Evolutionary conservation across 257 asterid species (phyloP).

Genomic region (Nicotiana obtusifolia): DNA sequence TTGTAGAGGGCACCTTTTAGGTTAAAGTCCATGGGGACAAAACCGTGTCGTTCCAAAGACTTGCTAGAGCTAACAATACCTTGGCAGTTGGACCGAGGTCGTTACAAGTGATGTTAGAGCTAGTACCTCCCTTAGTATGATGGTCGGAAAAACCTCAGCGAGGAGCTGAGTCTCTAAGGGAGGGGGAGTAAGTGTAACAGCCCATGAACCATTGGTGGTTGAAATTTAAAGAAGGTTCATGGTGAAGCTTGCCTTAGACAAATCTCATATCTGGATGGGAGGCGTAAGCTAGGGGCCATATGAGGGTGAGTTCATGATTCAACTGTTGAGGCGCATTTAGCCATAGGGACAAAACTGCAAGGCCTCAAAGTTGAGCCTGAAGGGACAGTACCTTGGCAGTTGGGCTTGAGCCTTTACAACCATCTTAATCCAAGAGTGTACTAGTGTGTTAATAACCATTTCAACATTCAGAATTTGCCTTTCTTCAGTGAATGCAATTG

Average conservation of each 20-base stretch:
- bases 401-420: not conserved
- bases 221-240: not conserved
- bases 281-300: not conserved
- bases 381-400: not conserved
- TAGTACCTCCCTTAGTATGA: not conserved
- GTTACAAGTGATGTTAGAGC: not conserved
- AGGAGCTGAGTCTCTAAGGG: not conserved
- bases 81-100: not conserved
- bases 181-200: not conserved
- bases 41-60: not conserved
- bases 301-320: not conserved
- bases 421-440: not conserved
- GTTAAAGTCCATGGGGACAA: too few relatives aligned
- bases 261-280: not conserved
- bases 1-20: too few relatives aligned
- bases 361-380: not conserved
- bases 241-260: not conserved
- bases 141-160: not conserved
- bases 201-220: not conserved
- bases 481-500: not conserved
- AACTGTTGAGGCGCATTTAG: not conserved
- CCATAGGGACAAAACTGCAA: not conserved
- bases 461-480: not conserved
- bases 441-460: not conserved
- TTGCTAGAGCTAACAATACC: not conserved